Evolutionary conservation across 371 early-diverging fungal genomes (phyloP).

Genomic region (Mucor racemosus): DNA sequence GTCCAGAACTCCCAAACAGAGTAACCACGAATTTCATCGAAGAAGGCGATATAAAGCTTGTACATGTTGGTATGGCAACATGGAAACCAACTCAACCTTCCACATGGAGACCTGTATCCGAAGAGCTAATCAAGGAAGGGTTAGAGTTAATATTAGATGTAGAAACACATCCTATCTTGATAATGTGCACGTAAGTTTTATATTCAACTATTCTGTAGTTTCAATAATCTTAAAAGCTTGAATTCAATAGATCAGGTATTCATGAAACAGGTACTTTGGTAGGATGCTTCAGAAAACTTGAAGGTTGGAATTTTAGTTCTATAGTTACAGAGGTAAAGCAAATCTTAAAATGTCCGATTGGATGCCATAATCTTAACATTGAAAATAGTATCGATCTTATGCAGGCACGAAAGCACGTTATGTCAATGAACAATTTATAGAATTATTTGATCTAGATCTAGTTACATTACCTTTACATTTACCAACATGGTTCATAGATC

Average conservation of each 20-base stretch:
- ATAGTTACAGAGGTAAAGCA: conserved; percentile 82
- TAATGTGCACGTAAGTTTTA: conserved; percentile 88
- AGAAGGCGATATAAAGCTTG: conserved; percentile 75
- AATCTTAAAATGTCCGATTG: neutral
- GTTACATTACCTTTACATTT: conserved; percentile 78
- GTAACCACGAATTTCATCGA: conserved; percentile 82
- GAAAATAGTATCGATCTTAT: conserved; percentile 82
- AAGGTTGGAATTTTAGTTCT: conserved; percentile 95
- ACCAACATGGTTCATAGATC: conserved; percentile 81
- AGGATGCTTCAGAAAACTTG: conserved; percentile 92
- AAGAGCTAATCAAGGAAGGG: conserved; percentile 93
- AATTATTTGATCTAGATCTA: conserved; percentile 92
- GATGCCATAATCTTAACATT: conserved; percentile 16
- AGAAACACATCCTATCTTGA: conserved; percentile 81
- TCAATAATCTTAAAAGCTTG: neutral
- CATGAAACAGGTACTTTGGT: conserved; percentile 81
- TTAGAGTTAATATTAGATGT: conserved; percentile 82
- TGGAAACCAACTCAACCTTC: conserved; percentile 57
- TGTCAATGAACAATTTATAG: conserved; percentile 93
- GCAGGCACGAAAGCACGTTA: conserved; percentile 87
- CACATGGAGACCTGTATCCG: conserved; percentile 91
- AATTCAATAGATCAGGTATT: conserved; percentile 68
- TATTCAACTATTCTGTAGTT: too few relatives aligned
- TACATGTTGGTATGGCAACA: conserved; percentile 74
- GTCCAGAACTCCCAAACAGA: conserved; percentile 85